Base-by-base conservation (phyloP, 768 basidiomycete species). In the Mycena polygramma region DNA sequence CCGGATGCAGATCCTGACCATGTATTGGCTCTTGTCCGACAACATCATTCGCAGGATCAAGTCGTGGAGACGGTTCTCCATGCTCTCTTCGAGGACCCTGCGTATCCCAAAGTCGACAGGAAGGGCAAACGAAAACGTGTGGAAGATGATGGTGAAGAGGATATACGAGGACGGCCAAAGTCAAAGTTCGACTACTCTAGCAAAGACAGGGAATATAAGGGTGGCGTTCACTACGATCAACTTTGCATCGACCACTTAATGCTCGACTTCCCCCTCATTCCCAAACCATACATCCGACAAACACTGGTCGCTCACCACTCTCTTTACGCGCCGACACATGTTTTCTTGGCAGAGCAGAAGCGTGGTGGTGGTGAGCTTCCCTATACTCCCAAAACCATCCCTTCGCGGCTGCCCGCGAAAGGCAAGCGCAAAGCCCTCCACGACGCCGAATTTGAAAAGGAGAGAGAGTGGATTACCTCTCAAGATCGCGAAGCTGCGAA, bases 271-370 rank as follows among this genome's bases (percentile, higher is more conserved):
- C 89, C 90, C 1, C 79, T 79, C 52, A 84, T 91, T 15, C 89
- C 91, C 0, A 87, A 87, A 60, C 75, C 83, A 0, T 85, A 90
- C 74, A 81, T 94, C 46, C 87, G 87, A 26, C 73, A 75, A n/a
- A 78, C 75, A 13, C 81, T 92, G 8, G 45, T 66, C 2, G 51
- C 59, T 0, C 73, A 86, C 63, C 81, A 83, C 11, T 73, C 72
- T 1, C 83, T 93, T 37, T 96, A 94, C 74, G 92, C 90, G 0
- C 92, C 94, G 0, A 84, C 93, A 0, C 87, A 90, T 75, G 77
- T 93, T 36, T 78, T 78, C 17, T 82, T 95, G 11, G 74, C 74
- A 0, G 76, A 80, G 26, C 82, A 83, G 54, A 81, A 87, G 66
- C 36, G 75, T 74, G 37, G 69, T n/a, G 55, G 73, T 19, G 59